phyloP scores from a whole-genome alignment of 2,329 filamentous ascomycete species.

The Penicillium sp. region DNA sequence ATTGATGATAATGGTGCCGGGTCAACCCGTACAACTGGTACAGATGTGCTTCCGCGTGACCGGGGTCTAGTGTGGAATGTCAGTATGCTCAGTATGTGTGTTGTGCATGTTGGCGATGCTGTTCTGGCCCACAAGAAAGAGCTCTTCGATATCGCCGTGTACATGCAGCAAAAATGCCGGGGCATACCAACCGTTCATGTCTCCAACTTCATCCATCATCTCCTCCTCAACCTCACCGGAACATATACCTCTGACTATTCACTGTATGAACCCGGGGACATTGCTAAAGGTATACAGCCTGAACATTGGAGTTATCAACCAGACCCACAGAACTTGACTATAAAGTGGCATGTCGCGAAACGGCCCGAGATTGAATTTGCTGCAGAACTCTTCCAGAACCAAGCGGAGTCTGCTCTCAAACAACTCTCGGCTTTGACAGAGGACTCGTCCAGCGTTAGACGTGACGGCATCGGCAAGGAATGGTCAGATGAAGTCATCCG shows the following conservation, averaged over 20 bases:
- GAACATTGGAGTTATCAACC: conserved; percentile 85
- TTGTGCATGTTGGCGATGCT: conserved; percentile 91
- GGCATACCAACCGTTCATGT: conserved; percentile 94
- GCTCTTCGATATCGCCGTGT: conserved; percentile 86
- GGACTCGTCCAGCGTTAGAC: conserved; percentile 78
- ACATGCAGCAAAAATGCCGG: conserved; percentile 95
- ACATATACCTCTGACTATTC: conserved; percentile 91
- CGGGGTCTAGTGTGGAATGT: conserved; percentile 95
- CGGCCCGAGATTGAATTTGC: conserved; percentile 85
- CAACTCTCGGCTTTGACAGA: conserved; percentile 80
- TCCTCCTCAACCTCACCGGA: conserved; percentile 90
- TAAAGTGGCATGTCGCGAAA: conserved; percentile 89
- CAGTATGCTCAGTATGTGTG: conserved; percentile 96
- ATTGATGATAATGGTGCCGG: conserved; percentile 97
- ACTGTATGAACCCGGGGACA: conserved; percentile 79
- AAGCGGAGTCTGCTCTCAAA: conserved; percentile 75
- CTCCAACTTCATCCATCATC: conserved; percentile 96
- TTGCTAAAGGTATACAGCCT: conserved; percentile 73
- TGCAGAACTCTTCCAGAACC: conserved; percentile 83
- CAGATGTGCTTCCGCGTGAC: conserved; percentile 90
- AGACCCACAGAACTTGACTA: conserved; percentile 74
- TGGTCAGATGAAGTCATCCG: conserved; percentile 97
- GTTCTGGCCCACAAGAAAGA: conserved; percentile 88
- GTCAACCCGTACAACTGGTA: conserved; percentile 89
- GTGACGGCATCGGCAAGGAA: conserved; percentile 95